Percentiles rank a stretch among this genome's conserved stretches.
Conservation (phyloP, 176 grass and related monocot genomes). For the Cenchrus purpureus region DNA sequence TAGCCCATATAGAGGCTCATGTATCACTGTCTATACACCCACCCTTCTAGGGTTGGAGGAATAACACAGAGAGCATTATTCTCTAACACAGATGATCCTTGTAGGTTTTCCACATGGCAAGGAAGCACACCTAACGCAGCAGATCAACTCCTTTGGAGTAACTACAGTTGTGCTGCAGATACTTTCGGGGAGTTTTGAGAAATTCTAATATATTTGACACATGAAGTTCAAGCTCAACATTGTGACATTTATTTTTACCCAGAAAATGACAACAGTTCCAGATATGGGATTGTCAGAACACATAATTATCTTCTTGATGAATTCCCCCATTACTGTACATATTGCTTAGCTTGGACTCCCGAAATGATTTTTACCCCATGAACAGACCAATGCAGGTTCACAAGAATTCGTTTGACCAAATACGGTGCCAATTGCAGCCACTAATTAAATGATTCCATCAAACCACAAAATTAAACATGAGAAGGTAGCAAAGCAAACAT, state of each 20-base stretch:
- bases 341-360: not conserved
- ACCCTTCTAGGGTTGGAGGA: no score
- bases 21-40: no score
- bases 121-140: not conserved
- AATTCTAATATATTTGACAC: not conserved
- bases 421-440: not conserved
- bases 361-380: not conserved
- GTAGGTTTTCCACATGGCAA: not conserved
- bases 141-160: not conserved
- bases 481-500: constrained; percentile 5
- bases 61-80: no score
- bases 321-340: not conserved
- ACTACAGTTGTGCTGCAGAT: not conserved
- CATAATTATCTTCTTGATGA: not conserved
- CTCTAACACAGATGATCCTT: not conserved
- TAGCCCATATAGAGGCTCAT: no score
- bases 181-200: not conserved
- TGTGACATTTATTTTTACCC: not conserved
- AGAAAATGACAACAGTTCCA: not conserved
- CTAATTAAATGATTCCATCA: not conserved
- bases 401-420: constrained; percentile 1
- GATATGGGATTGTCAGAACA: not conserved
- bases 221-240: constrained; percentile 1
- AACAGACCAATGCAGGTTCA: not conserved
- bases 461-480: not conserved